These are phyloP conservation scores for Fusarium compactum DNA, from an alignment of 2,329 filamentous ascomycete genomes.

Conservation along the genomic window DNA sequence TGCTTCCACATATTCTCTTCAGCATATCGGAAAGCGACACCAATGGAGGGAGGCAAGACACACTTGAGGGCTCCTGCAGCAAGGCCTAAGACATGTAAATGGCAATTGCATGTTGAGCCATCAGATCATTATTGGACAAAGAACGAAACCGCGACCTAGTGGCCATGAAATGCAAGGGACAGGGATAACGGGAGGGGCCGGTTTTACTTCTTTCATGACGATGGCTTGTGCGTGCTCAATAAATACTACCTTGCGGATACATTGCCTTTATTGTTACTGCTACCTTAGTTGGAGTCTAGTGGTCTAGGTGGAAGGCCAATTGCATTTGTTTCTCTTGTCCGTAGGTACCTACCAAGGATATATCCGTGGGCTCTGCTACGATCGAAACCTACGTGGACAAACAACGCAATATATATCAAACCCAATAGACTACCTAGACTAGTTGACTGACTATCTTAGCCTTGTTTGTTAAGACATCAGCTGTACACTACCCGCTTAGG, in stretches of 20 bases:
- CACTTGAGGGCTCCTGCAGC: slow-evolving; percentile 18
- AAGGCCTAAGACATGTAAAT: neutral
- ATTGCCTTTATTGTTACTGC: neutral
- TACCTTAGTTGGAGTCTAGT: neutral
- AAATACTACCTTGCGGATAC: neutral
- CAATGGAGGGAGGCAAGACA: slow-evolving; percentile 19
- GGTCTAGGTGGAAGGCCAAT: neutral
- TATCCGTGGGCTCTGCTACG: neutral
- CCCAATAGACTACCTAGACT: too few relatives aligned
- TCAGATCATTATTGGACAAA: slow-evolving; percentile 28
- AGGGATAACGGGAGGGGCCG: slow-evolving; percentile 22
- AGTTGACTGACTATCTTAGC: neutral
- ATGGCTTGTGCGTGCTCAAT: neutral
- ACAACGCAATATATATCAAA: slow-evolving; percentile 1
- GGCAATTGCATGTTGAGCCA: slow-evolving; percentile 19
- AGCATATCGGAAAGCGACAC: slow-evolving; percentile 12
- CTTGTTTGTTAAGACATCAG: neutral
- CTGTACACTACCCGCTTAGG: neutral
- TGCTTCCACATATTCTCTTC: neutral
- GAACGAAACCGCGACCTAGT: slow-evolving; percentile 22
- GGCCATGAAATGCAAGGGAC: slow-evolving; percentile 38
- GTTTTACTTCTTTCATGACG: slow-evolving; percentile 3
- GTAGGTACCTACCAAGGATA: neutral
- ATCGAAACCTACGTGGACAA: neutral
- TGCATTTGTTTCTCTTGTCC: neutral